Conservation (phyloP, 176 grass and related monocot species). For the Oryza longistaminata region DNA sequence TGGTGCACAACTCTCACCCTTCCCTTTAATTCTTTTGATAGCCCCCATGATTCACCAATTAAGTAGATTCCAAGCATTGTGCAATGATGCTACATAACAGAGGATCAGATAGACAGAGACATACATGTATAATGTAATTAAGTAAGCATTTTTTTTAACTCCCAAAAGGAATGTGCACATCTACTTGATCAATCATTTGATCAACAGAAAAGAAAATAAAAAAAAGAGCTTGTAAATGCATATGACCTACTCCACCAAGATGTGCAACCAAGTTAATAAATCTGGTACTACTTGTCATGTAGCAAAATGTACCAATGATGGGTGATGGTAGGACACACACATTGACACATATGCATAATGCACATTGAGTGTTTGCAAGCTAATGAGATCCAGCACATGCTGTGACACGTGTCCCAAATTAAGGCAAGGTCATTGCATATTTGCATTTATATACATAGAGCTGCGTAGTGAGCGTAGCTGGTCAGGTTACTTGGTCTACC, state of each 20-base stretch:
- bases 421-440: not conserved
- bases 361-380: slow-evolving; percentile 1
- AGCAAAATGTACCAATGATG: slow-evolving; percentile 12
- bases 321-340: not conserved
- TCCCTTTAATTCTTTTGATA: not conserved
- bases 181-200: slow-evolving; percentile 22
- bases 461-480: no score
- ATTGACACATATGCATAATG: not conserved
- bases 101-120: slow-evolving; percentile 14
- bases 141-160: slow-evolving; percentile 7
- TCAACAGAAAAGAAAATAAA: not conserved
- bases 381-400: not conserved
- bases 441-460: no score
- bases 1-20: not conserved
- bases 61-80: slow-evolving; percentile 37
- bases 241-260: slow-evolving; percentile 30
- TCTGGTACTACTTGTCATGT: not conserved
- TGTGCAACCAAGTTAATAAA: slow-evolving; percentile 22
- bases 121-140: not conserved
- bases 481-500: no score
- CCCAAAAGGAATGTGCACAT: not conserved
- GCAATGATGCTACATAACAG: slow-evolving; percentile 32
- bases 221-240: not conserved
- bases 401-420: slow-evolving; percentile 11
- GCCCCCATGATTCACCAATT: slow-evolving; percentile 33